phyloP scores from a whole-genome alignment of 2,329 filamentous ascomycete species.

The Ophiocordyceps camponoti-floridani region DNA sequence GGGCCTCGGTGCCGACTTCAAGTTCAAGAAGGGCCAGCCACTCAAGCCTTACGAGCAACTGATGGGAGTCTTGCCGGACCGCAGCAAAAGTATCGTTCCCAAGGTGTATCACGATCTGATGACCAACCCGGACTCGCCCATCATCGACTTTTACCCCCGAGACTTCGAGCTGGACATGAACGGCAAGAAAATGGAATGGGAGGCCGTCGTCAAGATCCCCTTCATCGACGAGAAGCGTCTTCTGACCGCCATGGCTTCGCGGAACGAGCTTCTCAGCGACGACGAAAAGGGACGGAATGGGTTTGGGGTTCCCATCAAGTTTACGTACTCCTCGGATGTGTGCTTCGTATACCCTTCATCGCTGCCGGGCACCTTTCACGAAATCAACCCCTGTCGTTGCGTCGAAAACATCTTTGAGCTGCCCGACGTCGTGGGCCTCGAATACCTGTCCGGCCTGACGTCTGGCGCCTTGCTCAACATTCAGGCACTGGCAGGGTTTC shows the following conservation, averaged over 20 bases:
- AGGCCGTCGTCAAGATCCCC: slow-evolving; percentile 95
- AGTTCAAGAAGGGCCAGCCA: slow-evolving; percentile 86
- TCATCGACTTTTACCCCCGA: slow-evolving; percentile 93
- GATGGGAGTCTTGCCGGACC: slow-evolving; percentile 94
- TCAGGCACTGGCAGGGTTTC: slow-evolving; percentile 82
- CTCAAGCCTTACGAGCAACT: slow-evolving; percentile 92
- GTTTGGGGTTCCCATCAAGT: slow-evolving; percentile 86
- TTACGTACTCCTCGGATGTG: slow-evolving; percentile 62
- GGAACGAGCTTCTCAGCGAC: slow-evolving; percentile 57
- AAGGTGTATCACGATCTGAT: slow-evolving; percentile 76
- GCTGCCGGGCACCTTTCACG: slow-evolving; percentile 75
- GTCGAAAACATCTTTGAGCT: slow-evolving; percentile 94
- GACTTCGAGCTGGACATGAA: slow-evolving; percentile 99
- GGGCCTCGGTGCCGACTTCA: slow-evolving; percentile 69
- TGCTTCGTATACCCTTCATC: slow-evolving; percentile 80
- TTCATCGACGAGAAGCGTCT: slow-evolving; percentile 91
- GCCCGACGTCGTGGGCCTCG: slow-evolving; percentile 76
- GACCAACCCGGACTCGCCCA: slow-evolving; percentile 78
- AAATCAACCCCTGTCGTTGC: slow-evolving; percentile 72
- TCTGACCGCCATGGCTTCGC: slow-evolving; percentile 69
- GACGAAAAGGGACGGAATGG: slow-evolving; percentile 72
- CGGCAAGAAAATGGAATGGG: slow-evolving; percentile 99
- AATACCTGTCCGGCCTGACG: slow-evolving; percentile 69
- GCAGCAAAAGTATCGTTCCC: slow-evolving; percentile 93
- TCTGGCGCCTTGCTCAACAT: slow-evolving; percentile 68